Evolutionary conservation across 2,329 filamentous ascomycete species (phyloP), one percentile per base, ranked within the genome.

Genomic region (Dothistroma septosporum): DNA sequence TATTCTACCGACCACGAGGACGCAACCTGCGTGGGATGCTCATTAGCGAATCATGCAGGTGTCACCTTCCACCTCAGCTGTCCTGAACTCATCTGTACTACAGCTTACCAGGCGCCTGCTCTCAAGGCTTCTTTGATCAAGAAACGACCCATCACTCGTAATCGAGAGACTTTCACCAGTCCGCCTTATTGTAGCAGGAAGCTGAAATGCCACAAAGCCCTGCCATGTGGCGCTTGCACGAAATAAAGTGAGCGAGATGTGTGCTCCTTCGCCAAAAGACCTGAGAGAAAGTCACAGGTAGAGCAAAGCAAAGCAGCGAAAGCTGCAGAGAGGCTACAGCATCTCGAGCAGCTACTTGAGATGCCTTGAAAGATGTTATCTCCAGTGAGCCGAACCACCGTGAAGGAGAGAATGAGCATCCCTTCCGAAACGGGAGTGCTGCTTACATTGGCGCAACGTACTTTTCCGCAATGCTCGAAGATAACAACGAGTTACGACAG

Each of bases 391-490:
- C 37, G 37, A 41, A 16, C n/a, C 37, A 16, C 37, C 11, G 4
- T 16, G 37, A 41, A 16, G 37, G n/a, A 41, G 37, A 41, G 4
- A 16, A 41, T n/a, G 8, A 41, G 37, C 37, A 16, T 4, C 8
- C 7, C 37, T 16, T 41, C 4, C 14, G n/a, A 37, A 61, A 28
- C 32, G 22, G n/a, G 10, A 21, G 44, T 55, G 35, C 53, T 14
- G 31, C 22, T 8, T 66, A 62, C 47, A 60, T 56, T 1, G 64
- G 64, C 2, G 49, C 61, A 7, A 64, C 64, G 2, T 59, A 66
- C 46, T 61, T 60, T 44, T 61, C 61, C n/a, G 61, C 64, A 3
- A 64, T 66, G 57, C 53, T 66, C 19, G 64, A 61, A 28, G 61
- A 58, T 28, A 61, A 64, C 56, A 61, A 61, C 12, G 57, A 64